Evolutionary conservation across 2,329 filamentous ascomycete genomes (phyloP).

Genomic region (Cordyceps pruinosa): DNA sequence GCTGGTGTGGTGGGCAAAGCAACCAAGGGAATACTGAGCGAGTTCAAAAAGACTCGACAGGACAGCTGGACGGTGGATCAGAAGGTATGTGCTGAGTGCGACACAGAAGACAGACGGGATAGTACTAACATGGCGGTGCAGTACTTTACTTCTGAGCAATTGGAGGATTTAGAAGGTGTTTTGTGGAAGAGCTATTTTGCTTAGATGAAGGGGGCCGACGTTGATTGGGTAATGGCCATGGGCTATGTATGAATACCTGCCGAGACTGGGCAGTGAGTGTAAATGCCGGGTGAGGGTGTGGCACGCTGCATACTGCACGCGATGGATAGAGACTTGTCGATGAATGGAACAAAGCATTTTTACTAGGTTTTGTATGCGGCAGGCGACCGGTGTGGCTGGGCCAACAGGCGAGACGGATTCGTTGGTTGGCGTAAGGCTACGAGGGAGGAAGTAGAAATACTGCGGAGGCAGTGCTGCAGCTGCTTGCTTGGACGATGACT

Average conservation of each 20-base stretch:
- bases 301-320: not conserved
- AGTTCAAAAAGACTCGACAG: slow-evolving; percentile 99
- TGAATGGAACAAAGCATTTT: not conserved
- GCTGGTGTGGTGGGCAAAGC: slow-evolving; percentile 91
- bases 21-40: slow-evolving; percentile 86
- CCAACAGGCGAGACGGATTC: not conserved
- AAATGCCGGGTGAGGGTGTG: not conserved
- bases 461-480: slow-evolving; percentile 1
- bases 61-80: slow-evolving; percentile 98
- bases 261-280: not conserved
- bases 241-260: not conserved
- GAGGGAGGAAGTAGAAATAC: not conserved
- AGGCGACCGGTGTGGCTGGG: not conserved
- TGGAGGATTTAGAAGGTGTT: slow-evolving; percentile 92
- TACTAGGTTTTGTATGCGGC: too few species aligned
- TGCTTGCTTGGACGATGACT: not conserved
- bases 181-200: slow-evolving; percentile 99
- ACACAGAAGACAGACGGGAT: not conserved
- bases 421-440: not conserved
- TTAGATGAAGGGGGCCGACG: not conserved
- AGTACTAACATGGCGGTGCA: slow-evolving; percentile 29
- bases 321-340: not conserved
- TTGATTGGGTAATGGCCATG: not conserved
- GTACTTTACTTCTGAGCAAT: slow-evolving; percentile 83
- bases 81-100: slow-evolving; percentile 60